Percentiles rank a stretch among this genome's conserved stretches.
Evolutionary conservation across 345 rosid genomes (phyloP).

Genomic region (Populus tremula): DNA sequence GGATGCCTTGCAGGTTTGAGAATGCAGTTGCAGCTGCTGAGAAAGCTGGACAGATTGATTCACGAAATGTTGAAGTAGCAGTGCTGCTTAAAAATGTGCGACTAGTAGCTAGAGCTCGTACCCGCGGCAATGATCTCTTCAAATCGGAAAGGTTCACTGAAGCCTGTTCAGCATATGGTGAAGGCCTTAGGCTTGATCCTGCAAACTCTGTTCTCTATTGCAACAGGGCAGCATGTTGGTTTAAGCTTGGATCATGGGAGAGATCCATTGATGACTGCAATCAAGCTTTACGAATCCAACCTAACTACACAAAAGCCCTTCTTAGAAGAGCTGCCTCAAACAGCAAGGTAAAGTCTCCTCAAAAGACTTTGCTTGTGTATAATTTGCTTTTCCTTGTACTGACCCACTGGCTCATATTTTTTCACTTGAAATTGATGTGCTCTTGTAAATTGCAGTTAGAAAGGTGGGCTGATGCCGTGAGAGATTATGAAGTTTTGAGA

Average conservation of each 20-base stretch:
- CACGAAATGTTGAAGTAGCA: slow-evolving; percentile 63
- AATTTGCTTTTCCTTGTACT: background rate
- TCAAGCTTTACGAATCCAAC: slow-evolving; percentile 65
- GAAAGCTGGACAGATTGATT: slow-evolving; percentile 73
- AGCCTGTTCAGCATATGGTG: slow-evolving; percentile 85
- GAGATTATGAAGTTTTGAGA: slow-evolving; percentile 78
- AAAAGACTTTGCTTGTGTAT: slow-evolving; percentile 1
- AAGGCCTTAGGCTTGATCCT: slow-evolving; percentile 85
- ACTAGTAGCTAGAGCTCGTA: slow-evolving; percentile 63
- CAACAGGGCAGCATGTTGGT: slow-evolving; percentile 94
- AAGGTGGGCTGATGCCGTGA: slow-evolving; percentile 85
- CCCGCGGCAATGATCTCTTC: slow-evolving; percentile 86
- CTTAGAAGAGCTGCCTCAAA: slow-evolving; percentile 85
- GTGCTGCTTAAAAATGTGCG: slow-evolving; percentile 58
- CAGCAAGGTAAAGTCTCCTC: slow-evolving; percentile 52
- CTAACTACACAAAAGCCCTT: slow-evolving; percentile 74
- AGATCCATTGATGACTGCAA: slow-evolving; percentile 76
- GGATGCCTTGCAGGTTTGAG: slow-evolving; percentile 85
- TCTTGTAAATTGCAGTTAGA: slow-evolving; percentile 52
- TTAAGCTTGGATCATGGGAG: slow-evolving; percentile 78
- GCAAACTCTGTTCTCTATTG: slow-evolving; percentile 71
- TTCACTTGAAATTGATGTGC: background rate
- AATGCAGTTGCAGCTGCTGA: slow-evolving; percentile 75
- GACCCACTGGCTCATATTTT: background rate
- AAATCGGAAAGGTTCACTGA: slow-evolving; percentile 96